Conservation (phyloP, 192 early-diverging fungal species). For the Gonapodya sp. region DNA sequence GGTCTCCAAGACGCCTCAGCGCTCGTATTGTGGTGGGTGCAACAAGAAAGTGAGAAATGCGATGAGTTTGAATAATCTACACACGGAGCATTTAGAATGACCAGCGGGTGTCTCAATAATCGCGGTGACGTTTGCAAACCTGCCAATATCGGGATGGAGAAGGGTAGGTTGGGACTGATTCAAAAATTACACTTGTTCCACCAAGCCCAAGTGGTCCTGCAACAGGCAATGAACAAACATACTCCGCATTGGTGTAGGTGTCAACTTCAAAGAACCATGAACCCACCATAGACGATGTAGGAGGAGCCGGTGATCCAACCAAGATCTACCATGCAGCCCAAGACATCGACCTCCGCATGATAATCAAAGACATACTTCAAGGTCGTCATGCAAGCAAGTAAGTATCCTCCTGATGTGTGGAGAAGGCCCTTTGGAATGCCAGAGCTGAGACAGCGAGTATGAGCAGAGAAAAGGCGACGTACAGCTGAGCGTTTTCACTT, state of each 20-base stretch:
- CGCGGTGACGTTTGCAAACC: neutral
- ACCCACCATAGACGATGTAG: conserved; percentile 47
- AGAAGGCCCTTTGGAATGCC: conserved; percentile 85
- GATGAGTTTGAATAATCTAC: conserved; percentile 8
- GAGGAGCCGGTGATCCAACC: conserved; percentile 66
- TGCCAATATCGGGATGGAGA: conserved; percentile 47
- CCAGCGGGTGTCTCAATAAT: neutral
- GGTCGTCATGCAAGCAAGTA: conserved; percentile 72
- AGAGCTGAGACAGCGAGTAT: conserved; percentile 34
- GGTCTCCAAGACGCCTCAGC: conserved; percentile 73
- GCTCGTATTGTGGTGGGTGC: conserved; percentile 96
- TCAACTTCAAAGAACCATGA: neutral
- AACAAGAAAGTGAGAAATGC: conserved; percentile 90
- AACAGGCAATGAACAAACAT: neutral
- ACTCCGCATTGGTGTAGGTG: neutral
- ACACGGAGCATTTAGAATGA: no score
- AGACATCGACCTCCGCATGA: conserved; percentile 73
- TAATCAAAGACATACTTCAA: conserved; percentile 93
- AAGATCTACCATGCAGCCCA: conserved; percentile 49
- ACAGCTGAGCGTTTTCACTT: neutral
- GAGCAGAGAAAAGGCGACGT: neutral
- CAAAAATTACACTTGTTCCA: conserved; percentile 86
- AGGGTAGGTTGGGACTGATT: conserved; percentile 90
- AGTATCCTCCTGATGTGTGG: conserved; percentile 89
- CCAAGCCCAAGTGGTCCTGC: conserved; percentile 72